phyloP scores from a whole-genome alignment of 495 filamentous ascomycete genomes.

The Penicillium steckii region DNA sequence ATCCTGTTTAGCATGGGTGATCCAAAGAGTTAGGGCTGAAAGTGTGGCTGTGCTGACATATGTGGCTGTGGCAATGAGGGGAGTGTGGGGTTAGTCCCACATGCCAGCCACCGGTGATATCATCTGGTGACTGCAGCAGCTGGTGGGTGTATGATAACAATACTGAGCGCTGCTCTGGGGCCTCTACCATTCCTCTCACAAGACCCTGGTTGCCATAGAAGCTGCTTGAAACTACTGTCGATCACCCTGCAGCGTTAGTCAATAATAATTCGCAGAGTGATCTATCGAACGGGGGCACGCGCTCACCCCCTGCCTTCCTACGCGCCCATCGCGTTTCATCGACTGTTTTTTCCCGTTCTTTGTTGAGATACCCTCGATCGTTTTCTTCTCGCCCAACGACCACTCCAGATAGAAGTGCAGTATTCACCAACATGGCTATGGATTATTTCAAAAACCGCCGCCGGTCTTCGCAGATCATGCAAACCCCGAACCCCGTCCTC shows the following conservation, averaged over 20 bases:
- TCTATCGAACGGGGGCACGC: slow-evolving; percentile 11
- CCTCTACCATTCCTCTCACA: background rate
- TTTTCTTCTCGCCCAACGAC: background rate
- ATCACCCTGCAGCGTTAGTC: slow-evolving; percentile 3
- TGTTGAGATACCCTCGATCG: background rate
- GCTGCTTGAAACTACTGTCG: background rate
- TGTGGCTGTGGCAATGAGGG: background rate
- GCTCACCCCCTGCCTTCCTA: slow-evolving; percentile 9
- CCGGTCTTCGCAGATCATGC: slow-evolving; percentile 26
- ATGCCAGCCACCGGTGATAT: slow-evolving; percentile 27
- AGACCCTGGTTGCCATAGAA: background rate
- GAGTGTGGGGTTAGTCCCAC: slow-evolving; percentile 14
- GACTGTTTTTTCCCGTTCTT: background rate
- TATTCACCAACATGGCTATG: slow-evolving; percentile 25
- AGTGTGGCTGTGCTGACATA: no score
- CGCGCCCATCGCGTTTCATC: slow-evolving; percentile 11
- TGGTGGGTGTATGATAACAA: no score
- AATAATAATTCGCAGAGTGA: slow-evolving; percentile 7
- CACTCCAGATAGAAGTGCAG: background rate
- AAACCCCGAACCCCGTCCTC: slow-evolving; percentile 48
- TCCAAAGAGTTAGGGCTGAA: no score
- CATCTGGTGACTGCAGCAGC: slow-evolving; percentile 10
- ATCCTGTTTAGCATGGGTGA: no score
- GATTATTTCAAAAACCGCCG: slow-evolving; percentile 41
- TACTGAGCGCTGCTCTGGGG: no score